Percentiles rank a stretch among this genome's conserved stretches.
Conservation (phyloP, 352 stramenopile species). For the Phytophthora litchii region DNA sequence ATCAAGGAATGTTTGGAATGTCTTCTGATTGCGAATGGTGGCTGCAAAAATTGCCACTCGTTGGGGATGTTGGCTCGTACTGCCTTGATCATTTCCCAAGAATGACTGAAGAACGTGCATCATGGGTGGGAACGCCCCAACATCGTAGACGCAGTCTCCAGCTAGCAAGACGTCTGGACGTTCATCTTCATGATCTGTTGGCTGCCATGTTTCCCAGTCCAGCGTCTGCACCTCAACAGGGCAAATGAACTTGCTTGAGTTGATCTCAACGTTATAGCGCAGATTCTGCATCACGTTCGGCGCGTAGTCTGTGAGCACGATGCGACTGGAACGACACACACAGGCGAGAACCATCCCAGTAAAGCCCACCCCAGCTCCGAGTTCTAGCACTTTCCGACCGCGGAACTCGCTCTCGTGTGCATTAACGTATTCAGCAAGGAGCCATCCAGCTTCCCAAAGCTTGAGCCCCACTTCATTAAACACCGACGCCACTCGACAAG, state of each 20-base stretch:
- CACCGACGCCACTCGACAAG: constrained; percentile 76
- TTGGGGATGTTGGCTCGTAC: background rate
- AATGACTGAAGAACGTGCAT: constrained; percentile 68
- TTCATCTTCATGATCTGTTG: constrained; percentile 26
- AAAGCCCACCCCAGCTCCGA: constrained; percentile 78
- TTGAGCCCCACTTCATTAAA: constrained; percentile 87
- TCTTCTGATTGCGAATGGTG: constrained; percentile 78
- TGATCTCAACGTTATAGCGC: constrained; percentile 84
- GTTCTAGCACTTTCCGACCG: constrained; percentile 61
- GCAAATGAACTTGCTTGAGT: constrained; percentile 49
- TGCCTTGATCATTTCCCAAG: constrained; percentile 31
- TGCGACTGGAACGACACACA: constrained; percentile 32
- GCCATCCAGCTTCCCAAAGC: constrained; percentile 81
- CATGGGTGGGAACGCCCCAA: constrained; percentile 59
- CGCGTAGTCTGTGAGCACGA: constrained; percentile 81
- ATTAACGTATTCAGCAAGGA: constrained; percentile 78
- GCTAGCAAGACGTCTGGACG: constrained; percentile 67
- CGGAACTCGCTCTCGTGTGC: constrained; percentile 57
- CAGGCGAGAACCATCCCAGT: constrained; percentile 65
- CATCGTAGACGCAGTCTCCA: constrained; percentile 82
- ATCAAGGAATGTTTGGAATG: constrained; percentile 77
- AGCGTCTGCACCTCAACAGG: constrained; percentile 61
- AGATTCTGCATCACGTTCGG: constrained; percentile 86
- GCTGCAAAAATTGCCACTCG: constrained; percentile 75
- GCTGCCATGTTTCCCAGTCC: constrained; percentile 78